Conservation (phyloP, 495 filamentous ascomycete species). For the Trichoderma asperelloides region DNA sequence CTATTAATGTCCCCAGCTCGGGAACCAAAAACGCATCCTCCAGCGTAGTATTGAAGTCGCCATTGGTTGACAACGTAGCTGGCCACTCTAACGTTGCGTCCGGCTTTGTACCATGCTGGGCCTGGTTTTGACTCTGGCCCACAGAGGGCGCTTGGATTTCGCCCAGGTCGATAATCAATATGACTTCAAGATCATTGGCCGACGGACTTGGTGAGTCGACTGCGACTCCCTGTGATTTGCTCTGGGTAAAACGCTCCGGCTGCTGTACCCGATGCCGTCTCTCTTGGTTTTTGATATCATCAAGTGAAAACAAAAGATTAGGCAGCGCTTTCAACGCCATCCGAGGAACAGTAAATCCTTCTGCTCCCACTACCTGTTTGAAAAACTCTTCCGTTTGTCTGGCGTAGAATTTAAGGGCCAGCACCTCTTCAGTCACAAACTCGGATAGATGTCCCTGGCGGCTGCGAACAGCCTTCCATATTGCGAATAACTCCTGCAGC, state of each 20-base stretch:
- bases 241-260: background rate
- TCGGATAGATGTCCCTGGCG: background rate
- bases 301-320: background rate
- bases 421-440: background rate
- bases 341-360: background rate
- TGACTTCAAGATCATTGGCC: background rate
- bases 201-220: background rate
- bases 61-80: background rate
- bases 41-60: background rate
- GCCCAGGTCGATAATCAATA: background rate
- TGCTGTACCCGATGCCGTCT: background rate
- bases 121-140: background rate
- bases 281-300: background rate
- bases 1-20: background rate
- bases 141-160: background rate
- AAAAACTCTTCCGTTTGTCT: background rate
- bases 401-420: background rate
- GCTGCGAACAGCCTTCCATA: background rate
- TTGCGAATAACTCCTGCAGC: background rate
- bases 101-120: background rate
- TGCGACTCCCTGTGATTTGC: background rate
- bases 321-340: background rate
- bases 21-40: background rate
- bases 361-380: background rate
- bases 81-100: background rate